A percentile compares a stretch with the other conserved stretches of the same genome.
Conservation (phyloP, 1,284 basidiomycete species). For the Coniferiporia weirii region DNA sequence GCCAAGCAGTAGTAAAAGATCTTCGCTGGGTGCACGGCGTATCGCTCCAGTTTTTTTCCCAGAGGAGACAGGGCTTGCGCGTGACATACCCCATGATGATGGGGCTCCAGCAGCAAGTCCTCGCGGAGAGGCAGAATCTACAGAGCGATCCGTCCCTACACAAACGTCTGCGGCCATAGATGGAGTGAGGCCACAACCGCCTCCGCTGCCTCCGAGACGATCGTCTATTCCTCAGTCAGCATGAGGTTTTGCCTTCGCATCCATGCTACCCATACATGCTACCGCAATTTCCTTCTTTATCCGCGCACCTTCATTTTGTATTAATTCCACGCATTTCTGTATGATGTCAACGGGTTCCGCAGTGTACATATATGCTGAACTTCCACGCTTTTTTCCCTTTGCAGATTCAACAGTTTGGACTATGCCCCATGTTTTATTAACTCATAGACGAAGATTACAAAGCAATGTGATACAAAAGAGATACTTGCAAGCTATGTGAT, state of each 20-base stretch:
- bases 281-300: not conserved
- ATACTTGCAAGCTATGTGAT: not conserved
- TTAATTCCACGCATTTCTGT: slow-evolving; percentile 2
- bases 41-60: slow-evolving; percentile 1
- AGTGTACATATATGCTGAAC: not conserved
- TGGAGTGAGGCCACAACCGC: slow-evolving; percentile 8
- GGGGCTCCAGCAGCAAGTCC: not conserved
- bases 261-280: not conserved
- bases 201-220: slow-evolving; percentile 14
- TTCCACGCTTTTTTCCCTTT: not conserved
- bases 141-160: not conserved
- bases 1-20: slow-evolving; percentile 7
- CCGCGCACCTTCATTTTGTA: not conserved
- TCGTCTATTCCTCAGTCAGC: not conserved
- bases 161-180: not conserved
- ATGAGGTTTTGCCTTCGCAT: not conserved
- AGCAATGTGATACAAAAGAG: not conserved
- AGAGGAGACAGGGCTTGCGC: slow-evolving; percentile 8
- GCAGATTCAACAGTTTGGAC: not conserved
- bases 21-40: slow-evolving; percentile 13
- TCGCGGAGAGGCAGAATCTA: not conserved
- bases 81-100: not conserved
- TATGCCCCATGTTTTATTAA: not conserved
- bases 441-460: not conserved
- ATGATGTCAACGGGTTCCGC: not conserved